Evolutionary conservation across 192 early-diverging fungal genomes (phyloP), one percentile per base, ranked within the genome.

Genomic region (Gamsiella multidivaricata): DNA sequence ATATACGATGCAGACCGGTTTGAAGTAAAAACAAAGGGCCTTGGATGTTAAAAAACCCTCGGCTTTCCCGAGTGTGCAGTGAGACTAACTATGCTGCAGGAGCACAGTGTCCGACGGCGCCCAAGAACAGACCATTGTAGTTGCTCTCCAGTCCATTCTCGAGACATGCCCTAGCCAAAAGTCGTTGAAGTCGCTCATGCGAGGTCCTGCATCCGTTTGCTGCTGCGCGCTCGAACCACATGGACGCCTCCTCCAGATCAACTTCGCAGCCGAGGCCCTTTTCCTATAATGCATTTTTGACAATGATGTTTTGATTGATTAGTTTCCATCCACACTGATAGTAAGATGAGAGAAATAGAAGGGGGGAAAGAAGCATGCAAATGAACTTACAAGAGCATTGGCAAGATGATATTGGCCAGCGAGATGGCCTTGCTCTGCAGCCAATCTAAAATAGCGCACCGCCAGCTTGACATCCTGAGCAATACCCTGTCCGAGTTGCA

Each of bases 351-450:
- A n/a, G n/a, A n/a, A n/a, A n/a, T 20, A 22, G 41, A 41, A 26
- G 28, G 11, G 0, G 2, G 2, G 26, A 61, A 36, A 39, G 3
- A 54, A 43, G 18, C n/a, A 52, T 18, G 37, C 29, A 33, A 42
- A n/a, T 47, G 5, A 28, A 69, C 74, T 69, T 69, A 78, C 74
- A 29, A 78, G 49, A 64, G 74, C 74, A 50, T 80, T 81, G 29
- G 83, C 86, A 5, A 88, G 54, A 76, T 84, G 70, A 51, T 82
- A 84, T 58, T 85, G 83, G 34, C 84, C 83, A 22, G 81, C 65
- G n/a, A 79, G 65, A 68, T 93, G 91, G 25, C 91, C 94, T 62
- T 84, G 84, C 54, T 84, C 70, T 15, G 94, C 94, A 60, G 87
- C 82, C 26, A 80, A 55, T 43, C 78, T 58, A 66, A 87, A 96